Conservation (phyloP, 805 yeast genomes). For the Candida rishiriensis region DNA sequence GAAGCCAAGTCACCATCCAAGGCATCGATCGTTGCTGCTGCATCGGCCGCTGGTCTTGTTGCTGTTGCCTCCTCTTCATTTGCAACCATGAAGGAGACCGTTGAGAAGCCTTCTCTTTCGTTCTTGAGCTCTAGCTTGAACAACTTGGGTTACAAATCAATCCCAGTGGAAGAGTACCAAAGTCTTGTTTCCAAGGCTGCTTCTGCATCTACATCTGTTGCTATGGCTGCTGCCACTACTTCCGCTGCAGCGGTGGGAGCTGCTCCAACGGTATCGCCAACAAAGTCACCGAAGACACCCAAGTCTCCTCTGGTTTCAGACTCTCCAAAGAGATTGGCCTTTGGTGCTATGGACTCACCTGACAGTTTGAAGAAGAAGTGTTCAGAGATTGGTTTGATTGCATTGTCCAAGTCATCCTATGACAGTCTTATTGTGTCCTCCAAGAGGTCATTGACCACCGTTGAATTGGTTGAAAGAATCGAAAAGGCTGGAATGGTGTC, state of each 20-base stretch:
- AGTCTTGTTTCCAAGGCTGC: conserved; percentile 9
- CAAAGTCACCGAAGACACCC: neutral
- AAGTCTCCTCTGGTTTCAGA: neutral
- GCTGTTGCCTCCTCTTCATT: conserved; percentile 30
- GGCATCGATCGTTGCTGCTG: conserved; percentile 18
- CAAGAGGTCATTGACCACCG: conserved; percentile 22
- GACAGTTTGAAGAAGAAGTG: conserved; percentile 23
- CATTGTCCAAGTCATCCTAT: conserved; percentile 22
- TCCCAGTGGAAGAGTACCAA: conserved; percentile 20
- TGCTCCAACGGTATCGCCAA: conserved; percentile 1
- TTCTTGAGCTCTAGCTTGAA: conserved; percentile 19
- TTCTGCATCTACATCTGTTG: neutral
- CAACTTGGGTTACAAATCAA: conserved; percentile 22
- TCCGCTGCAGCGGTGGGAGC: neutral
- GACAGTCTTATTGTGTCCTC: conserved; percentile 26
- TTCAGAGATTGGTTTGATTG: conserved; percentile 22
- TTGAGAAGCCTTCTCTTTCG: conserved; percentile 25
- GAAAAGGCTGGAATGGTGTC: conserved; percentile 23
- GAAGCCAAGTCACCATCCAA: conserved; percentile 2
- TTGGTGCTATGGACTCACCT: conserved; percentile 18
- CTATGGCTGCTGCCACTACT: neutral
- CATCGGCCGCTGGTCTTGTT: conserved; percentile 32
- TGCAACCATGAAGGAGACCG: conserved; percentile 15
- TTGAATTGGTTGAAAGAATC: conserved; percentile 22
- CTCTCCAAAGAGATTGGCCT: conserved; percentile 11